Conservation (phyloP, 345 rosid species). For the Triadica sebifera region DNA sequence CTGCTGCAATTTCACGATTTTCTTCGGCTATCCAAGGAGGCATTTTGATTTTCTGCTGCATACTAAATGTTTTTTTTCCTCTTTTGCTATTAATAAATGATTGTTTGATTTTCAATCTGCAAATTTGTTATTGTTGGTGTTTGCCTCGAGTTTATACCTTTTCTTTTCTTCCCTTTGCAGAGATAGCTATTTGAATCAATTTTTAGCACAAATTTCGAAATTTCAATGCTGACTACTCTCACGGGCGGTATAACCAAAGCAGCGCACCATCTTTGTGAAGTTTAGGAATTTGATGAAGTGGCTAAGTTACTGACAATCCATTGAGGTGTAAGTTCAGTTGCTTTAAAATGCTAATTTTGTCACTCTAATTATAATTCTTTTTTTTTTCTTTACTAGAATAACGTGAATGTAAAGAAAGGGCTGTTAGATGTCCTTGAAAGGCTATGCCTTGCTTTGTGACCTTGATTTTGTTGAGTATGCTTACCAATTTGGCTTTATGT, state of each 20-base stretch:
- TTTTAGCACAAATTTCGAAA: neutral
- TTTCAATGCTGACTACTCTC: conserved; percentile 14
- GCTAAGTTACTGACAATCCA: conserved; percentile 24
- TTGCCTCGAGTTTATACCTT: neutral
- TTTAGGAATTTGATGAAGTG: conserved; percentile 27
- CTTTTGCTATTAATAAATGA: neutral
- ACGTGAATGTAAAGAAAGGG: conserved; percentile 33
- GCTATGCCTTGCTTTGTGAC: conserved; percentile 27
- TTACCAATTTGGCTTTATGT: conserved; percentile 11
- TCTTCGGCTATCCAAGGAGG: neutral
- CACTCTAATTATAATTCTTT: conserved; percentile 26
- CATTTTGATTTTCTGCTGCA: neutral
- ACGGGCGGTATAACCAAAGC: neutral
- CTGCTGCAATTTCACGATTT: neutral
- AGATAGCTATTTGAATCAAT: conserved; percentile 27
- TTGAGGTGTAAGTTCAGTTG: conserved; percentile 27
- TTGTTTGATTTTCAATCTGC: neutral
- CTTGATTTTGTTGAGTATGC: conserved; percentile 12
- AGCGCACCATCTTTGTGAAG: conserved; percentile 23
- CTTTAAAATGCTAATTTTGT: conserved; percentile 36
- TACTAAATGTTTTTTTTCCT: too few species aligned
- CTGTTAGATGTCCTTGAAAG: conserved; percentile 20
- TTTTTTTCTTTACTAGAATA: conserved; percentile 30
- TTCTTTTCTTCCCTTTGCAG: conserved; percentile 24
- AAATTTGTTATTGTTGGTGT: neutral